Conservation (phyloP, 805 yeast species). For the Myxozyma mucilagina region DNA sequence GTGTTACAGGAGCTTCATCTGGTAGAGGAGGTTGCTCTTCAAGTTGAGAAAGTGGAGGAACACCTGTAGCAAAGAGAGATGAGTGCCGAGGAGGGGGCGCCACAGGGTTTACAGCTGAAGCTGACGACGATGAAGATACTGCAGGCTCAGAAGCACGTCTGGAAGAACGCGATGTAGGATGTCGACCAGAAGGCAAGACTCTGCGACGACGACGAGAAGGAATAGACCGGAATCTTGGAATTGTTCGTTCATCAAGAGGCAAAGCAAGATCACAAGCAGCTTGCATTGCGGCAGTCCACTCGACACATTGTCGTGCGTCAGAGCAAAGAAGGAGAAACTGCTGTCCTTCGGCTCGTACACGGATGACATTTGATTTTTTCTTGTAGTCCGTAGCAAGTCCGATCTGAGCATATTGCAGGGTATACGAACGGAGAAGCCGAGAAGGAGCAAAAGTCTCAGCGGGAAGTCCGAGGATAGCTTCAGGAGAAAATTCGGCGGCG, state of each 20-base stretch:
- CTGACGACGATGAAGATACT: neutral
- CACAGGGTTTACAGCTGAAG: neutral
- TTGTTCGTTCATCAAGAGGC: slow-evolving; percentile 68
- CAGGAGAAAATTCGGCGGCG: slow-evolving; percentile 4
- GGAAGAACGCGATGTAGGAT: slow-evolving; percentile 15
- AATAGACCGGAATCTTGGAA: slow-evolving; percentile 77
- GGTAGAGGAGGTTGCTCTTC: neutral
- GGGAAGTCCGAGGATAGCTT: slow-evolving; percentile 13
- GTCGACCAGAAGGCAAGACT: slow-evolving; percentile 28
- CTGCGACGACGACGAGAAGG: slow-evolving; percentile 68
- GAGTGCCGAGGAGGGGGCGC: slow-evolving; percentile 7
- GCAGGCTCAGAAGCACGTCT: slow-evolving; percentile 12
- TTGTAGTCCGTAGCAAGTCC: slow-evolving; percentile 87
- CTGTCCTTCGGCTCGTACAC: slow-evolving; percentile 80
- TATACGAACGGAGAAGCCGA: slow-evolving; percentile 53
- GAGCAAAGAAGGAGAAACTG: slow-evolving; percentile 72
- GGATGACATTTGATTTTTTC: slow-evolving; percentile 64
- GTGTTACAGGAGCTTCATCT: neutral
- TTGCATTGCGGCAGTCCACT: slow-evolving; percentile 73
- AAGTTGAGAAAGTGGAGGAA: neutral
- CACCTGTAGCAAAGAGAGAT: neutral
- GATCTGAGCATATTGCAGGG: slow-evolving; percentile 78
- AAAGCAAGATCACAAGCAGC: slow-evolving; percentile 78
- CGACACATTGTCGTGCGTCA: slow-evolving; percentile 63
- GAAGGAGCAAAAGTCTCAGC: slow-evolving; percentile 30